Conservation (phyloP, 805 yeast species). For the Dipodascus albidus region DNA sequence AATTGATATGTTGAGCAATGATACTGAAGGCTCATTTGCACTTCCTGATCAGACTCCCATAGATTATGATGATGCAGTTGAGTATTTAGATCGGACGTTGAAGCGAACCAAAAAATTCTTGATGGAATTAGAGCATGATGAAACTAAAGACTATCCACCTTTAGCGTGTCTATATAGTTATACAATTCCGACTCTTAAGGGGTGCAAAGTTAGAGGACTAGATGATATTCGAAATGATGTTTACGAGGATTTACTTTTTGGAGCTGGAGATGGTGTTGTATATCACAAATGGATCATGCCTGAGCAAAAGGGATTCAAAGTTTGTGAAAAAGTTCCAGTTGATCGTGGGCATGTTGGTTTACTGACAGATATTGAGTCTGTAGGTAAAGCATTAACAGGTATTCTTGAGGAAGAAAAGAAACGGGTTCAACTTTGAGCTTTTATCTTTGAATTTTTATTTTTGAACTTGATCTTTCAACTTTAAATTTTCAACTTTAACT, state of each 20-base stretch:
- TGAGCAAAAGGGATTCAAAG: slow-evolving; percentile 55
- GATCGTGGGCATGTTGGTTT: slow-evolving; percentile 69
- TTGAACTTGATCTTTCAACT: too few relatives aligned
- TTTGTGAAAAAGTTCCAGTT: slow-evolving; percentile 55
- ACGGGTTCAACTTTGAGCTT: background rate
- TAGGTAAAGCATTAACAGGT: slow-evolving; percentile 61
- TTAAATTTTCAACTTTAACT: too few relatives aligned
- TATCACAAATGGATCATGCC: slow-evolving; percentile 79
- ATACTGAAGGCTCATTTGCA: slow-evolving; percentile 7
- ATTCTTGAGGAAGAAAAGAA: slow-evolving; percentile 43
- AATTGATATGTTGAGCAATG: slow-evolving; percentile 1
- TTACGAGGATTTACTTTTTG: slow-evolving; percentile 68
- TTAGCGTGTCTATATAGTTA: slow-evolving; percentile 74
- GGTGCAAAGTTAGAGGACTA: slow-evolving; percentile 50
- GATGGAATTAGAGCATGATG: slow-evolving; percentile 42
- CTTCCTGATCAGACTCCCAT: slow-evolving; percentile 8
- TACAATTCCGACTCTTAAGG: slow-evolving; percentile 74
- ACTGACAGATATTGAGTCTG: slow-evolving; percentile 58
- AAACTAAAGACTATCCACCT: slow-evolving; percentile 60
- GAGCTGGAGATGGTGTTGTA: slow-evolving; percentile 91
- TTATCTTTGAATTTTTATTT: background rate
- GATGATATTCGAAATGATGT: slow-evolving; percentile 60
- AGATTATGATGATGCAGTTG: slow-evolving; percentile 41
- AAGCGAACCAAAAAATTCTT: slow-evolving; percentile 46
- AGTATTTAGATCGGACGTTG: slow-evolving; percentile 53